Base-by-base conservation (phyloP, 2,329 filamentous ascomycete species). In the Sordariomycetes sp. region DNA sequence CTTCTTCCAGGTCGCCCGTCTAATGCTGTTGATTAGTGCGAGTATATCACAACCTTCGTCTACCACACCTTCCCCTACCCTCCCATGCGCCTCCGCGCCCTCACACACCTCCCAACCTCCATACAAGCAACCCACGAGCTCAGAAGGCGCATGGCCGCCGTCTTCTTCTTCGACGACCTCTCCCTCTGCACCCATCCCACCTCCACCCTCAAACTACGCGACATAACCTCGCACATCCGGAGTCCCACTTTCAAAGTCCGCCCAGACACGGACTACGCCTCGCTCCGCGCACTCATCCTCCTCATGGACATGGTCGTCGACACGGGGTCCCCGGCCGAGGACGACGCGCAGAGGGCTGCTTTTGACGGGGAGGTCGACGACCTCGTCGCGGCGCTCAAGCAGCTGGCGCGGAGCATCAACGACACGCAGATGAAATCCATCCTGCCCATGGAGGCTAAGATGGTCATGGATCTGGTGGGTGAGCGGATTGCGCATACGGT, bases 251-350 rank as follows among this genome's bases (percentile, higher is more conserved):
- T 84, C 62, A 65, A 68, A 32, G 68, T 82, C 62, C 72, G 22
- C 22, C 20, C 57, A 1, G 48, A 55, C 28, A 87, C 85, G 0
- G 74, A 96, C 68, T 96, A 88, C 68, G 73, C 75, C 17, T 76
- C 84, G 57, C 77, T 96, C 1, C 75, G 77, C 36, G 83, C 87
- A 2, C 75, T 83, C 17, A 74, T 88, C 3, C 71, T 77, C 2
- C 78, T 95, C 22, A 78, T 96, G 5, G 86, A 94, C 65, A 79
- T 89, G 45, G 85, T 82, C 17, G 75, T 96, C 55, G 88, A 89
- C 59, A 81, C 85, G 59, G 88, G 72, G 51, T 66, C 65, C 15
- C n/a, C 28, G 28, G 51, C 59, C 3, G 65, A 68, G 3, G 65
- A 72, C 53, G 61, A 61, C 53, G 53, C 56, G 42, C 50, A 42